Base-by-base conservation (phyloP, 1,284 basidiomycete genomes). In the Apiotrichum gamsii region DNA sequence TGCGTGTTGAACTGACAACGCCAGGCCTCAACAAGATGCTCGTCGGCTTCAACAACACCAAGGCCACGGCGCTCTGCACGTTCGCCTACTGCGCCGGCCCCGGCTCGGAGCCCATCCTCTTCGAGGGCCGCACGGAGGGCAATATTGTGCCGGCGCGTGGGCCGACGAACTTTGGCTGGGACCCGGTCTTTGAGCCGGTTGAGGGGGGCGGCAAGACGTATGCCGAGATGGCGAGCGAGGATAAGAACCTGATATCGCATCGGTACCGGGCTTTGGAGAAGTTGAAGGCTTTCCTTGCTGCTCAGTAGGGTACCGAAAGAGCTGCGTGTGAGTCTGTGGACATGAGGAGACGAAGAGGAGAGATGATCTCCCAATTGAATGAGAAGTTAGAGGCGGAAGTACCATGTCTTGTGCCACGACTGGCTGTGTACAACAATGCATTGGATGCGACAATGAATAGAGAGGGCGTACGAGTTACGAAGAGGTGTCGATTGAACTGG, bases 71-170 rank as follows among this genome's bases (percentile, higher is more conserved):
- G 0, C 76, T 97, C 8, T 97, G 94, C 74, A 97, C 94, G 0
- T 97, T 97, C 60, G 94, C 91, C 8, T 97, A 95, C 70, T 88
- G 82, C 43, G 75, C 85, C 3, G 89, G 90, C 0, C 89, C 90
- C 10, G 85, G 88, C 45, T 83, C 86, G 1, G 76, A 74, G 43
- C 72, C 75, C 0, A 60, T 90, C 43, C 69, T 97, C n/a, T 97
- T 98, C 56, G 91, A 97, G 66, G 94, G 94, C 0, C 77, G 79
- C 18, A 96, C 91, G 1, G 81, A 88, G 37, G 94, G 94, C 1
- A 77, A 74, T 19, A 93, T 98, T 44, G 95, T 98, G 0, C 82
- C 82, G 20, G 79, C 93, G 0, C 75, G 93, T 39, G 94, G 94
- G 0, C 79, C 82, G 0, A 75, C 76, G 15, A 72, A 79, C 19